A percentile compares a stretch with the other conserved stretches of the same genome.
phyloP scores from a whole-genome alignment of 2,329 filamentous ascomycete genomes.

The Geosmithia morbida region DNA sequence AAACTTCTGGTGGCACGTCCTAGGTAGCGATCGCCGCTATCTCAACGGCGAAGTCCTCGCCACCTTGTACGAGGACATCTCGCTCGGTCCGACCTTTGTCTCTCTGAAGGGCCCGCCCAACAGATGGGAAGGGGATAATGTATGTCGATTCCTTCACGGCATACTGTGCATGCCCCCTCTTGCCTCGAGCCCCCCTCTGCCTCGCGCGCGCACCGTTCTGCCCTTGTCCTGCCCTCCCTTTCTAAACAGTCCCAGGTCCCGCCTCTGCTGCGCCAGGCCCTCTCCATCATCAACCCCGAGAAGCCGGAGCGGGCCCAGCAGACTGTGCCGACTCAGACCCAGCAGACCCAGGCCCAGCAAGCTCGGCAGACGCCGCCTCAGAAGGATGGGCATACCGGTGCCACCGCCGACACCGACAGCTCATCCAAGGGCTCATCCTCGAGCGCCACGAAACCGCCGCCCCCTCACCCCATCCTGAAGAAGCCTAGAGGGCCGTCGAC shows the following conservation, averaged over 20 bases:
- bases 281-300: slow-evolving; percentile 9
- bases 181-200: neutral
- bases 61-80: slow-evolving; percentile 41
- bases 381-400: slow-evolving; percentile 1
- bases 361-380: neutral
- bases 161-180: neutral
- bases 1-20: slow-evolving; percentile 54
- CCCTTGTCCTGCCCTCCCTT: neutral
- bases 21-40: slow-evolving; percentile 40
- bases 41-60: slow-evolving; percentile 40
- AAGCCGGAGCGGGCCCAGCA: neutral
- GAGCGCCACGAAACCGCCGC: slow-evolving; percentile 26
- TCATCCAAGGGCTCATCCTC: slow-evolving; percentile 16
- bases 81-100: slow-evolving; percentile 40
- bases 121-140: slow-evolving; percentile 35
- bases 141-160: slow-evolving; percentile 12
- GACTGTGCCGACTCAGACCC: too few species aligned
- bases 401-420: neutral
- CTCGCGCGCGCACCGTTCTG: neutral
- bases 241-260: slow-evolving; percentile 6
- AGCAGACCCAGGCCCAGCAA: neutral
- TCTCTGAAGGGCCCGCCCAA: slow-evolving; percentile 38
- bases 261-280: slow-evolving; percentile 12
- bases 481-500: slow-evolving; percentile 39
- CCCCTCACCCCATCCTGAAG: slow-evolving; percentile 43